These are phyloP conservation scores for Globisporangium alternatum DNA, from an alignment of 352 stramenopile genomes.

Conservation along the genomic window DNA sequence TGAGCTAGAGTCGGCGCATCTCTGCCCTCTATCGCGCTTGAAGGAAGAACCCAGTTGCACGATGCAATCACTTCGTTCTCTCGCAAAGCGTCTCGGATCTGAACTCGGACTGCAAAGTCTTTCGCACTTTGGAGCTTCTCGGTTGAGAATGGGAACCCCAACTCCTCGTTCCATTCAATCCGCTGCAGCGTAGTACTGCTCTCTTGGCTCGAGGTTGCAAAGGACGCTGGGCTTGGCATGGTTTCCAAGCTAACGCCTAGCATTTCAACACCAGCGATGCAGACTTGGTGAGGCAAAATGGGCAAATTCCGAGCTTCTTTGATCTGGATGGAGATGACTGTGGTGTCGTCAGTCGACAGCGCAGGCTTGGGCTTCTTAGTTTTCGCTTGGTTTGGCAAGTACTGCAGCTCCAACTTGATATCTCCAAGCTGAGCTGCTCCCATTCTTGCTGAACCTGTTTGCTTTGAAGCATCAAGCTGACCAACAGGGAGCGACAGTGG, in stretches of 20 bases:
- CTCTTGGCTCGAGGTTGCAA: background rate
- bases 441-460: background rate
- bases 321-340: constrained; percentile 13
- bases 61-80: constrained; percentile 18
- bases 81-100: constrained; percentile 22
- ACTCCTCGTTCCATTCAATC: constrained; percentile 17
- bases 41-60: constrained; percentile 32
- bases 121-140: constrained; percentile 4
- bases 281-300: constrained; percentile 11
- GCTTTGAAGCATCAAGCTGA: background rate
- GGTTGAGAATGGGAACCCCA: constrained; percentile 10
- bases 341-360: background rate
- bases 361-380: background rate
- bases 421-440: constrained; percentile 15
- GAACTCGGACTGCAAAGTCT: constrained; percentile 17
- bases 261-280: constrained; percentile 15
- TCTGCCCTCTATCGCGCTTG: constrained; percentile 10
- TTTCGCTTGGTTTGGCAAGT: constrained; percentile 22
- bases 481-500: background rate
- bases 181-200: background rate
- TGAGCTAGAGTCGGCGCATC: background rate
- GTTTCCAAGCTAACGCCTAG: constrained; percentile 26
- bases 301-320: constrained; percentile 12
- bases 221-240: constrained; percentile 16
- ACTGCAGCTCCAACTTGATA: constrained; percentile 42